Evolutionary conservation across 306 rosid species (phyloP).

Genomic region (Casuarina equisetifolia): DNA sequence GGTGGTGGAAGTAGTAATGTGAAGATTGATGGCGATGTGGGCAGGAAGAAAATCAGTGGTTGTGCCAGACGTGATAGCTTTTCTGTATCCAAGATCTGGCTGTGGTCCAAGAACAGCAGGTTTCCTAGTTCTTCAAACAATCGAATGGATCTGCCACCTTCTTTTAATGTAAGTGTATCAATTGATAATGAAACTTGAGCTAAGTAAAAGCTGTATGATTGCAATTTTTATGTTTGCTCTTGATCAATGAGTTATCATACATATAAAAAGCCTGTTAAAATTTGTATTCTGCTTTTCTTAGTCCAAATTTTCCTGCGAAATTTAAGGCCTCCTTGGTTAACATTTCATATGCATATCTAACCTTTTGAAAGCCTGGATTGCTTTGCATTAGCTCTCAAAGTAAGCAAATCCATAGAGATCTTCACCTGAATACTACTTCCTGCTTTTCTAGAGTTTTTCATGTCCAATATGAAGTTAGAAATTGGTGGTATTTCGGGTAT

Average conservation of each 20-base stretch:
- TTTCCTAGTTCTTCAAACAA: constrained; percentile 41
- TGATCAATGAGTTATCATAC: not conserved
- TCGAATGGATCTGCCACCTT: constrained; percentile 36
- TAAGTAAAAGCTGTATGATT: not conserved
- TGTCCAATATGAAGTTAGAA: not conserved
- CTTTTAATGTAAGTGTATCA: constrained; percentile 26
- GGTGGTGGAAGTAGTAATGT: constrained; percentile 1
- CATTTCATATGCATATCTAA: not conserved
- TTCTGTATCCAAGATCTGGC: constrained; percentile 95
- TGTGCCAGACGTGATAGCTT: constrained; percentile 70
- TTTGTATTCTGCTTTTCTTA: not conserved
- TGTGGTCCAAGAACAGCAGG: constrained; percentile 64
- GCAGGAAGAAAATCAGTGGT: constrained; percentile 59
- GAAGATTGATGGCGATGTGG: constrained; percentile 38
- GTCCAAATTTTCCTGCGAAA: not conserved
- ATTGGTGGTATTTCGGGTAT: not conserved
- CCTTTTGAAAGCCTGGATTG: not conserved
- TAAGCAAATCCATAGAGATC: not conserved
- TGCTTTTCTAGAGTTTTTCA: not conserved
- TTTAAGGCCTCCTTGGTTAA: not conserved
- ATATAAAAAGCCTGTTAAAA: not conserved
- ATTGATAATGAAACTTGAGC: constrained; percentile 11
- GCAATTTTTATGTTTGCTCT: not conserved
- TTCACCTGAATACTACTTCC: not conserved
- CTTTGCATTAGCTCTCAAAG: not conserved